phyloP scores from a whole-genome alignment of 208 protist species.

The Leishmania tropica region DNA sequence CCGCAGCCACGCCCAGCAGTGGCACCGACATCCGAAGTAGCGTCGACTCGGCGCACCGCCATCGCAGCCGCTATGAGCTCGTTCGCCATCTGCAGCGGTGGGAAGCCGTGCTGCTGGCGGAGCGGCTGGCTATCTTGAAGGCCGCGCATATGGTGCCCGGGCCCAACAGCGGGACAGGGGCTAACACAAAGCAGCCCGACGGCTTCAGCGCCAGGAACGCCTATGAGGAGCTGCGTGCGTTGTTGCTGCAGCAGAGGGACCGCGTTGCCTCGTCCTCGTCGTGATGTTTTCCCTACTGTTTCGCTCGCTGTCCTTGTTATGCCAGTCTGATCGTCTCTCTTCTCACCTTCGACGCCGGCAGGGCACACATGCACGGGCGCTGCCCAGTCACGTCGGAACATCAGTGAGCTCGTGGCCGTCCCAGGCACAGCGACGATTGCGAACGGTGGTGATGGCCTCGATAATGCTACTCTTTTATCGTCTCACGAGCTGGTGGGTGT shows the following conservation, averaged over 20 bases:
- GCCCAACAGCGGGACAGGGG: slow-evolving; percentile 15
- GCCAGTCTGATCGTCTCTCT: background rate
- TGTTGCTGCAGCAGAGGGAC: slow-evolving; percentile 28
- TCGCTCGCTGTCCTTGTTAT: background rate
- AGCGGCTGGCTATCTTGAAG: slow-evolving; percentile 31
- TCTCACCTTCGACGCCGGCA: background rate
- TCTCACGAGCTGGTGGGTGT: background rate
- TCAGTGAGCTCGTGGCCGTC: background rate
- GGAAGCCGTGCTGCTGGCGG: slow-evolving; percentile 37
- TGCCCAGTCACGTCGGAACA: background rate
- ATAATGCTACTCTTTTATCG: background rate
- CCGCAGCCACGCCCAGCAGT: background rate
- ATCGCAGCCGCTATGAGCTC: slow-evolving; percentile 52
- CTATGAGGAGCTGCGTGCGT: slow-evolving; percentile 29
- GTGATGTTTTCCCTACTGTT: background rate
- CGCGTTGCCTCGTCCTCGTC: background rate
- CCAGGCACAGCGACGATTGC: background rate
- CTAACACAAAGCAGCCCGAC: slow-evolving; percentile 12
- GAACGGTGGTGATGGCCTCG: background rate
- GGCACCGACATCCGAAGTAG: background rate
- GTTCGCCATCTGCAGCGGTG: slow-evolving; percentile 59
- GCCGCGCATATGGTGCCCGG: slow-evolving; percentile 25
- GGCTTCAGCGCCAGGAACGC: slow-evolving; percentile 13
- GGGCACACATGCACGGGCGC: background rate
- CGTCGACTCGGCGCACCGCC: slow-evolving; percentile 10